Evolutionary conservation across 345 rosid species (phyloP), one percentile per base, ranked within the genome.

Genomic region (Capsella bursapastoris): DNA sequence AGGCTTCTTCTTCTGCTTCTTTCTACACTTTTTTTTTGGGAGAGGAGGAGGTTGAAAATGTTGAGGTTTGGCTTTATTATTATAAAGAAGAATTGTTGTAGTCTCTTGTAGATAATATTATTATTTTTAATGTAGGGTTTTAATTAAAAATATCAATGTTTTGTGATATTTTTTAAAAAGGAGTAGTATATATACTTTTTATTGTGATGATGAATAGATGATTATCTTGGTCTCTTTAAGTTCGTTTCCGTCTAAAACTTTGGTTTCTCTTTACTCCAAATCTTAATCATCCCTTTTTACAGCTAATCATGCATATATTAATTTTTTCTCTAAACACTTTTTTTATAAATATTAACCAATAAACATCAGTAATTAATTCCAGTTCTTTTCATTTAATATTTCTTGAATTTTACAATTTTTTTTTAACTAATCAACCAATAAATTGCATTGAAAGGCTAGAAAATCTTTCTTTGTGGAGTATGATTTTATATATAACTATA

Each of bases 31-130:
- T 11, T 43, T 32, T 63, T 63, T 5, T 52, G 49, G 37, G 2
- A 18, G 62, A 49, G 29, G 12, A 8, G 2, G 64, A 16, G n/a
- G 79, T 67, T 75, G 73, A 6, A 53, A 76, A 45, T 55, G 75
- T 31, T 67, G 34, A 56, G 75, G 75, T 63, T 55, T 29, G 66
- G 65, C n/a, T 60, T 67, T 9, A 57, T 13, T 50, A 51, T 27
- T 62, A 64, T 62, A 88, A 71, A 87, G 76, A 49, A 81, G 32
- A 38, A 66, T 12, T 66, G 60, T 48, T 48, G 72, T 31, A 16
- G 53, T 22, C 25, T 22, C 25, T 22, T 22, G 3, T 16, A 59
- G 18, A 59, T 34, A 34, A 34, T 34, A 32, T 32, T 5, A 22
- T 41, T 34, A 34, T 44, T 43, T 62, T 43, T 1, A 38, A 18